Evolutionary conservation across 805 yeast species (phyloP).

Genomic region (Candida glaebosa): DNA sequence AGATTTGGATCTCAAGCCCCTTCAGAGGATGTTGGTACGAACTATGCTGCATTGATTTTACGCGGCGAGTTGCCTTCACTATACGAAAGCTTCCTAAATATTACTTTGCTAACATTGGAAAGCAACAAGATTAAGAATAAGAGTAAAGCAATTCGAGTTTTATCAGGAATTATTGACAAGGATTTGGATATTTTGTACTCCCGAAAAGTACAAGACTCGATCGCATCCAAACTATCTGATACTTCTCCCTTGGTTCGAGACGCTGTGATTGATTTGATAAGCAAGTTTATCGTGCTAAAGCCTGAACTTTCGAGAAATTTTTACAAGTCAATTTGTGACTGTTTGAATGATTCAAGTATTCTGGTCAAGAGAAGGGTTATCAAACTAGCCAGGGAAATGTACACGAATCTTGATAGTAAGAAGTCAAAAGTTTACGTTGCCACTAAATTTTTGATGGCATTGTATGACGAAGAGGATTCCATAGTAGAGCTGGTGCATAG

Average conservation of each 20-base stretch:
- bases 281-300: conserved; percentile 41
- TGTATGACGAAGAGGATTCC: conserved; percentile 69
- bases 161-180: conserved; percentile 51
- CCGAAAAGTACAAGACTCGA: conserved; percentile 48
- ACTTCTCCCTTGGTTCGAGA: conserved; percentile 71
- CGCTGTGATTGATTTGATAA: conserved; percentile 67
- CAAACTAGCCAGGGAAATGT: conserved; percentile 48
- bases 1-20: neutral
- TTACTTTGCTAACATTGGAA: conserved; percentile 39
- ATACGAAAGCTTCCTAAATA: conserved; percentile 51
- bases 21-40: conserved; percentile 4
- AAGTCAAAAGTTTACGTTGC: conserved; percentile 42
- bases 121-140: conserved; percentile 28
- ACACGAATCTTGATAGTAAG: conserved; percentile 22
- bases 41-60: conserved; percentile 19
- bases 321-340: conserved; percentile 45
- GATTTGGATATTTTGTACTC: conserved; percentile 51
- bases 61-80: conserved; percentile 30
- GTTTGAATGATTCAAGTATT: conserved; percentile 57
- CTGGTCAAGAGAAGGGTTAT: conserved; percentile 64
- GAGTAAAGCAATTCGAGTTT: conserved; percentile 60
- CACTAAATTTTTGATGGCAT: conserved; percentile 48
- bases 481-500: conserved; percentile 37
- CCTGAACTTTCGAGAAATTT: conserved; percentile 47
- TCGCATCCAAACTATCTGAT: conserved; percentile 53